A percentile compares a stretch with the other conserved stretches of the same genome.
These are phyloP conservation scores for Kickxella alabastrina DNA, from an alignment of 192 early-diverging fungal species.

Conservation along the genomic window DNA sequence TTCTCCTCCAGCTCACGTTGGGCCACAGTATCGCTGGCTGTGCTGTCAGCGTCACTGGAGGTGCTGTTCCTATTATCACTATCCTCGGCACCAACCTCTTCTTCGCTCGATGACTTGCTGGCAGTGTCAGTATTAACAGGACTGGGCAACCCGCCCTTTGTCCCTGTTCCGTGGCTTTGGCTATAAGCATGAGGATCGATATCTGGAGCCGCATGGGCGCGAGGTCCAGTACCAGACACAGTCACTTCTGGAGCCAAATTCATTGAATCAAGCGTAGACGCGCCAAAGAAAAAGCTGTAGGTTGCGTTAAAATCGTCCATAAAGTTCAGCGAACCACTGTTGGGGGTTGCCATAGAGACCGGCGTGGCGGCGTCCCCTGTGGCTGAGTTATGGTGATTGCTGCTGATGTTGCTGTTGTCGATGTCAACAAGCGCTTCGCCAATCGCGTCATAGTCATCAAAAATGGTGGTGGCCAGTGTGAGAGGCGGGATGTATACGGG, in stretches of 20 bases:
- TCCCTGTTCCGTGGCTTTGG: background rate
- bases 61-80: constrained; percentile 3
- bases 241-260: background rate
- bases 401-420: background rate
- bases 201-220: background rate
- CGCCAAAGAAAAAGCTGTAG: constrained; percentile 41
- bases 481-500: constrained; percentile 49
- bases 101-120: constrained; percentile 4
- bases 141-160: constrained; percentile 21
- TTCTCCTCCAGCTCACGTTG: constrained; percentile 28
- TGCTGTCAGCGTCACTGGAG: background rate
- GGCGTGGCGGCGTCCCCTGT: background rate
- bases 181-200: background rate
- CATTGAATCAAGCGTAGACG: constrained; percentile 19
- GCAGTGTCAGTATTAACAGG: constrained; percentile 17
- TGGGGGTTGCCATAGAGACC: background rate
- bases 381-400: background rate
- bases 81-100: constrained; percentile 2
- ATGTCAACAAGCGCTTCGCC: constrained; percentile 1
- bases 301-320: constrained; percentile 44
- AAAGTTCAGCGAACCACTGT: constrained; percentile 11
- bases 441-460: constrained; percentile 33
- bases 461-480: constrained; percentile 41
- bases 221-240: too few relatives aligned
- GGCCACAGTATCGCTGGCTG: background rate